These are phyloP conservation scores for Thymus mandschuricus DNA, from an alignment of 257 asterid species.

Conservation along the genomic window DNA sequence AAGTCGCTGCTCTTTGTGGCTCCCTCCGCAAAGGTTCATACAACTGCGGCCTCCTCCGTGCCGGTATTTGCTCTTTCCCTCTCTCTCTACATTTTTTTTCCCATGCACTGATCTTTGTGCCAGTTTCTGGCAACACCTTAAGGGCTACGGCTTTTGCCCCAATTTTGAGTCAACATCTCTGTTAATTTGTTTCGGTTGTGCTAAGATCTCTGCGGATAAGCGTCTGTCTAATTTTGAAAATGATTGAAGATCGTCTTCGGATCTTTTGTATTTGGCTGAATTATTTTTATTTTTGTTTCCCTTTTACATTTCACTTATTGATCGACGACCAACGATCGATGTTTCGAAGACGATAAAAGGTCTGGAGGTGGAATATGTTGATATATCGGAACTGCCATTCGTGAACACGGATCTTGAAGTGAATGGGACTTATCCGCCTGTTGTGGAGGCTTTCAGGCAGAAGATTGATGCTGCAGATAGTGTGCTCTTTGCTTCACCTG, in stretches of 20 bases:
- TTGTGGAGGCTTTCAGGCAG: constrained; percentile 78
- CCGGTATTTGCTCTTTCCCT: constrained; percentile 44
- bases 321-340: constrained; percentile 75
- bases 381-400: constrained; percentile 70
- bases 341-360: constrained; percentile 62
- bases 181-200: too few relatives aligned
- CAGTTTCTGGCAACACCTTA: too few relatives aligned
- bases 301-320: background rate
- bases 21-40: constrained; percentile 70
- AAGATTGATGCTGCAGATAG: constrained; percentile 82
- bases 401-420: constrained; percentile 84
- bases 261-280: background rate
- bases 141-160: too few relatives aligned
- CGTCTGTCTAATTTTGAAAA: background rate
- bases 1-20: constrained; percentile 69
- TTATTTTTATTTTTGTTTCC: background rate
- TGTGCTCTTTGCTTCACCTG: constrained; percentile 83
- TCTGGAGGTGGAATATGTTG: constrained; percentile 72
- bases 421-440: constrained; percentile 69
- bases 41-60: constrained; percentile 63
- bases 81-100: background rate
- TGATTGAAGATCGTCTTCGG: background rate
- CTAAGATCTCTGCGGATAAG: too few relatives aligned
- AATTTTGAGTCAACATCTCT: too few relatives aligned
- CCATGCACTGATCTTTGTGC: too few relatives aligned